Evolutionary conservation across 1,284 basidiomycete genomes (phyloP), one percentile per base, ranked within the genome.

Genomic region (Papiliotrema laurentii): DNA sequence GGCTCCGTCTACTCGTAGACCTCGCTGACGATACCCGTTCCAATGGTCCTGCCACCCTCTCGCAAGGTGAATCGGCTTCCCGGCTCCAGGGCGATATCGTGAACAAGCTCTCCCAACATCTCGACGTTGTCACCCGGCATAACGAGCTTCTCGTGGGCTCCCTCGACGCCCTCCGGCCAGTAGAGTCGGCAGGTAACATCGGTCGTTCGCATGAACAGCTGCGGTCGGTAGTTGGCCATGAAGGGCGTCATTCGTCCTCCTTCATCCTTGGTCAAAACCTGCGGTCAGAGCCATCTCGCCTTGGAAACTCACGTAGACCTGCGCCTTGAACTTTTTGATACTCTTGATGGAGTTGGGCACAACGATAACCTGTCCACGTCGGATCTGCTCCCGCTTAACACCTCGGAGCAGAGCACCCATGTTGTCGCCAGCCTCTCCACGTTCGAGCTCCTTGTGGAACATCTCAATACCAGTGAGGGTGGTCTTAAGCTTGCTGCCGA

Each of bases 401-500:
- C 96, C 93, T 77, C 96, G 90, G 48, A 99, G 84, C 41, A 99
- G 80, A 52, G 88, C 89, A 66, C 96, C 96, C 91, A 97, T 97
- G 81, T 98, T 98, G 78, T 99, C 96, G 70, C 96, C 96, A 60
- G 96, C 94, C 76, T 97, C 90, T 57, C 91, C 94, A 54, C 92
- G 84, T 49, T 98, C 96, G 55, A 99, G 83, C 78, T 99, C 96
- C 80, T 97, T 97, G 81, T 97, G 93, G 85, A 98, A 98, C 89
- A 97, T 97, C 77, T 98, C 89, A 68, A 97, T 92, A 62, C 93
- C 93, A 61, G 93, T 99, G 51, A 99, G 78, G 28, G 87, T 94
- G 13, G 94, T 96, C 82, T 96, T 97, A 75, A 91, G 77, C 53
- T 78, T 78, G 49, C 79, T 76, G 52, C 93, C 94, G 53, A 91